A percentile compares a stretch with the other conserved stretches of the same genome.
These are phyloP conservation scores for Wickerhamiella allomyrinae DNA, from an alignment of 805 yeast species.

Conservation along the genomic window DNA sequence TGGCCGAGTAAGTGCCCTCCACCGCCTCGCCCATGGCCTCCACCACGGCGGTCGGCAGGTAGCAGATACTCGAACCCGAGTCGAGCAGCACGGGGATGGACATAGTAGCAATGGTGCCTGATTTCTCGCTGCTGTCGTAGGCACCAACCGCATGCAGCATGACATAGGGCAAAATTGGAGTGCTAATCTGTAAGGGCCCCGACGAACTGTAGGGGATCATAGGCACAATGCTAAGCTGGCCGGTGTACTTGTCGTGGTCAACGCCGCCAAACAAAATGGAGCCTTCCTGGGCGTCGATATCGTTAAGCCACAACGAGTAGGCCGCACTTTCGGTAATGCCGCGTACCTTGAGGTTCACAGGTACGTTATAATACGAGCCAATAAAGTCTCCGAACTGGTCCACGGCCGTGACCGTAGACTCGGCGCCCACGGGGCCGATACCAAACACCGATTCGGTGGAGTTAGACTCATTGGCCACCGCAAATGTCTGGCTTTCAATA, in stretches of 20 bases:
- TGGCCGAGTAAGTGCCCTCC: slow-evolving; percentile 26
- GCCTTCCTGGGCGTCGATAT: slow-evolving; percentile 24
- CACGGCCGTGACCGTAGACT: slow-evolving; percentile 23
- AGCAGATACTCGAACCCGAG: slow-evolving; percentile 35
- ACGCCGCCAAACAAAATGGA: slow-evolving; percentile 32
- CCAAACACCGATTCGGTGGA: slow-evolving; percentile 43
- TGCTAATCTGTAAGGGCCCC: slow-evolving; percentile 34
- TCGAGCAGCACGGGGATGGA: slow-evolving; percentile 31
- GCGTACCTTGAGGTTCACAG: slow-evolving; percentile 24
- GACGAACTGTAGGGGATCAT: slow-evolving; percentile 35
- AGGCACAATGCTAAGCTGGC: slow-evolving; percentile 26
- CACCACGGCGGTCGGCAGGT: slow-evolving; percentile 27
- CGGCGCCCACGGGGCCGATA: slow-evolving; percentile 24
- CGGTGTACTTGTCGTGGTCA: slow-evolving; percentile 30
- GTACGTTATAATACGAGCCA: slow-evolving; percentile 22
- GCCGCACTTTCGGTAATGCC: slow-evolving; percentile 31
- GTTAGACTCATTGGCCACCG: slow-evolving; percentile 54
- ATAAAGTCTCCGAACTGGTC: slow-evolving; percentile 8
- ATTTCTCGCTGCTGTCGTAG: slow-evolving; percentile 11
- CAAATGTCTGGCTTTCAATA: slow-evolving; percentile 46
- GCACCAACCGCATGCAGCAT: slow-evolving; percentile 9
- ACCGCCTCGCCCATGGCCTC: slow-evolving; percentile 22
- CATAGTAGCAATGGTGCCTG: slow-evolving; percentile 1
- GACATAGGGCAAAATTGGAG: slow-evolving; percentile 25
- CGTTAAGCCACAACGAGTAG: slow-evolving; percentile 35